Base-by-base conservation (phyloP, 257 asterid genomes). In the Oldenlandia corymbosa region DNA sequence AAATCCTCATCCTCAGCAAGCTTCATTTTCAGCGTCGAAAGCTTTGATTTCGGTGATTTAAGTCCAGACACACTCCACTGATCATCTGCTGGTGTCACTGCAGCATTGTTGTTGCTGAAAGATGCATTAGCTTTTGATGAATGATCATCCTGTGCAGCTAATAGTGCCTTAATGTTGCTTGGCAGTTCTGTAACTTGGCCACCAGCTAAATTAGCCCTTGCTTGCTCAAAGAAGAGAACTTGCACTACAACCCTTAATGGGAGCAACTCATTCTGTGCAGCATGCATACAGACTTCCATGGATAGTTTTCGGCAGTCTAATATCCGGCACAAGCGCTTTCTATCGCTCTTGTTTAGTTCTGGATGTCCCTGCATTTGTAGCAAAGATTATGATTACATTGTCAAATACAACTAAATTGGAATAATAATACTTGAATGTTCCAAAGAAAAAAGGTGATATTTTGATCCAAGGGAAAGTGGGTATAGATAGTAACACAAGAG, bases 221-320 rank as follows among this genome's bases (percentile, higher is more conserved):
- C 94, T 65, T 91, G 98, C 88, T 91, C 96, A 12, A 84, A 82
- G 86, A 85, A 88, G 13, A 91, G 96, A 37, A 91, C 97, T 76
- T 91, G 96, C 48, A 91, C 95, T 8, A 91, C 86, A 28, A 91
- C 93, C 70, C 97, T 75, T 9, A 91, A 50, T 0, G 97, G 96
- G 8, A 91, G 95, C 75, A 85, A 78, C 71, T 91, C 98, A 65
- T 91, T 91, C 48, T 86, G 96, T 23, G 98, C 98, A 27, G 98
- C 98, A 27, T 88, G 96, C 88, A 84, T 81, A 61, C 98, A 91
- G 0, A 86, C 84, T 46, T 91, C 86, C 69, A 84, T 74, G 0
- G 96, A 91, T 26, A 91, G 58, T 47, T 88, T 86, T 53, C 80
- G 88, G 85, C 96, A 88, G 79, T 88, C 94, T 24, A 91, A 48